Conservation (phyloP, 2,329 filamentous ascomycete genomes). For the Aspergillus fijiensis region DNA sequence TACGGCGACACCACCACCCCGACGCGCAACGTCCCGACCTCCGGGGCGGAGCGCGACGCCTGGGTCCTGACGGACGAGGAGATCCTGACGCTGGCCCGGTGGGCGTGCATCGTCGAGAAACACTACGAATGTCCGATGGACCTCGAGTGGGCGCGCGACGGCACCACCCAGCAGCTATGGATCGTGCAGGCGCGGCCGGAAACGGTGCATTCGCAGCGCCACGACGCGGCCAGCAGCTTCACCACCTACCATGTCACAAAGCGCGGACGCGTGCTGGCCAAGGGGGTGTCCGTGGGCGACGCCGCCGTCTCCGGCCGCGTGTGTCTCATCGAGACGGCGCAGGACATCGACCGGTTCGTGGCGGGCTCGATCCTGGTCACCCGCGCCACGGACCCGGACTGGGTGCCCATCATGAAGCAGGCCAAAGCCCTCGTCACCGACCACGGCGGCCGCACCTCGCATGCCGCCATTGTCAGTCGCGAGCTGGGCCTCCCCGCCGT, state of each 20-base stretch:
- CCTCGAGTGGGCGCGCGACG: constrained; percentile 43
- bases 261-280: constrained; percentile 30
- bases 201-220: constrained; percentile 36
- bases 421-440: constrained; percentile 41
- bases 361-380: constrained; percentile 39
- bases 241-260: constrained; percentile 35
- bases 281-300: constrained; percentile 35
- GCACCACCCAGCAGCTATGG: constrained; percentile 27
- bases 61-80: constrained; percentile 37
- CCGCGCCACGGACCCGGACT: constrained; percentile 39
- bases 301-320: constrained; percentile 35
- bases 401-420: constrained; percentile 43
- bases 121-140: constrained; percentile 42
- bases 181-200: constrained; percentile 42
- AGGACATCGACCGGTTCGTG: constrained; percentile 35
- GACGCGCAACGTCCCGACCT: constrained; percentile 40
- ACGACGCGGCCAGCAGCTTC: constrained; percentile 27
- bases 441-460: constrained; percentile 33
- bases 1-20: constrained; percentile 30
- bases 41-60: constrained; percentile 33
- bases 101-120: constrained; percentile 38
- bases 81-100: constrained; percentile 38
- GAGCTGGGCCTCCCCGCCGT: constrained; percentile 41
- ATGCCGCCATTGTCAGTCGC: constrained; percentile 45
- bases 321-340: constrained; percentile 33